These are phyloP conservation scores for Isatis lusitanica DNA, from an alignment of 441 rosid genomes.

Conservation along the genomic window DNA sequence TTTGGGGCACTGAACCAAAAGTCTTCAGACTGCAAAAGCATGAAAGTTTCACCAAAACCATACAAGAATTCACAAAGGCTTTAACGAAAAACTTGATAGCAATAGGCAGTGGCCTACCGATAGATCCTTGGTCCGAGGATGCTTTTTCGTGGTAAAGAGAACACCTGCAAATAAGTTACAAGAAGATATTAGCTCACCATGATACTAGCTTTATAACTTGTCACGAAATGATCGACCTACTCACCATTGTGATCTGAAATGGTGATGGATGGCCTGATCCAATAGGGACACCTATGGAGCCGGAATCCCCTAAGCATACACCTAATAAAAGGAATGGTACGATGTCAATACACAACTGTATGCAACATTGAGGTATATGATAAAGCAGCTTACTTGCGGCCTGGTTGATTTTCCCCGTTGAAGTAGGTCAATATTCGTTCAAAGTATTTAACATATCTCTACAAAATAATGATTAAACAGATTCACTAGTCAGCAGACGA, in stretches of 20 bases:
- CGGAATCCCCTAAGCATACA: conserved; percentile 98
- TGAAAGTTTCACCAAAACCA: conserved; percentile 5
- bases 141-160: conserved; percentile 88
- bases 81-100: background rate
- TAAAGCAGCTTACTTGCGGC: conserved; percentile 64
- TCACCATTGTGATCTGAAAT: conserved; percentile 86
- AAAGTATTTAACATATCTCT: conserved; percentile 97
- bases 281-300: conserved; percentile 95
- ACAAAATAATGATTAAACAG: conserved; percentile 29
- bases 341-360: conserved; percentile 23
- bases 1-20: conserved; percentile 95
- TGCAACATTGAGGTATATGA: background rate
- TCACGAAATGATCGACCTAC: conserved; percentile 25
- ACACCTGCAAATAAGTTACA: conserved; percentile 53
- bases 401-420: conserved; percentile 87
- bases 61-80: background rate
- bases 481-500: conserved; percentile 18
- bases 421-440: conserved; percentile 80
- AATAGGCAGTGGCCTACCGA: conserved; percentile 51
- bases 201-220: conserved; percentile 6
- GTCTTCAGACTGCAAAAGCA: conserved; percentile 78
- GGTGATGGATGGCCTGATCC: conserved; percentile 94
- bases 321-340: conserved; percentile 45
- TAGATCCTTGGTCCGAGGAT: conserved; percentile 85
- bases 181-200: conserved; percentile 18